Percentiles rank a stretch among this genome's conserved stretches.
Evolutionary conservation across 352 stramenopile genomes (phyloP).

Genomic region (Phytophthora pluvialis): DNA sequence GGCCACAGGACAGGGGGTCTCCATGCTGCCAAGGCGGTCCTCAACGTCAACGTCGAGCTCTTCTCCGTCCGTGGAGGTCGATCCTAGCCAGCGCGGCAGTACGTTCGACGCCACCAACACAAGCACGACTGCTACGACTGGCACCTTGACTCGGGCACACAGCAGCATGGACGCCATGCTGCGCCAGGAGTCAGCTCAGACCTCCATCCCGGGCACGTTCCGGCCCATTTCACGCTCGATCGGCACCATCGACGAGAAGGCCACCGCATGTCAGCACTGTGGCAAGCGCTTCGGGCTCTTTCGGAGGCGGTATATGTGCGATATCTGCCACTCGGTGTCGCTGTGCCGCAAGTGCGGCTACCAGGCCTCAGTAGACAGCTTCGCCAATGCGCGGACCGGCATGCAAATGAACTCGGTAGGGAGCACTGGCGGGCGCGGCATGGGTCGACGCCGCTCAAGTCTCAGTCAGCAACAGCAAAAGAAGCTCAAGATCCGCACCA

Average conservation of each 20-base stretch:
- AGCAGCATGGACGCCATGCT: conserved; percentile 23
- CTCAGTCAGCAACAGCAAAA: conserved; percentile 40
- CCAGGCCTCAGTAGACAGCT: conserved; percentile 52
- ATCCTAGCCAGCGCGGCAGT: conserved; percentile 33
- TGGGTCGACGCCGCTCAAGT: conserved; percentile 32
- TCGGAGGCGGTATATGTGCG: conserved; percentile 56
- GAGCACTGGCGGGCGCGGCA: conserved; percentile 14
- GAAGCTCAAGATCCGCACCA: conserved; percentile 56
- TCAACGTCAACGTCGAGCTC: conserved; percentile 45
- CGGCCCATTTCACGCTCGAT: conserved; percentile 34
- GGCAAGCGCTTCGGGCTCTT: conserved; percentile 74
- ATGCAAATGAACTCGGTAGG: conserved; percentile 32
- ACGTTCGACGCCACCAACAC: conserved; percentile 18
- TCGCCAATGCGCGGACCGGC: conserved; percentile 34
- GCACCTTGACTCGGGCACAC: conserved; percentile 25
- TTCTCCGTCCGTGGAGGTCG: conserved; percentile 34
- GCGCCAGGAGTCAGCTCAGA: conserved; percentile 21
- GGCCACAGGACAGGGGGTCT: conserved; percentile 14
- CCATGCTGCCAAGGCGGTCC: conserved; percentile 32
- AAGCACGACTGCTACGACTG: conserved; percentile 11
- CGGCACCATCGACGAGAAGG: conserved; percentile 35
- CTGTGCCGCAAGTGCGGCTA: conserved; percentile 68
- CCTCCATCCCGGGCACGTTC: conserved; percentile 24
- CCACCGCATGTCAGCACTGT: conserved; percentile 50
- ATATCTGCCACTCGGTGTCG: conserved; percentile 59